Base-by-base conservation (phyloP, 495 filamentous ascomycete genomes). In the Aspergillus diversus region DNA sequence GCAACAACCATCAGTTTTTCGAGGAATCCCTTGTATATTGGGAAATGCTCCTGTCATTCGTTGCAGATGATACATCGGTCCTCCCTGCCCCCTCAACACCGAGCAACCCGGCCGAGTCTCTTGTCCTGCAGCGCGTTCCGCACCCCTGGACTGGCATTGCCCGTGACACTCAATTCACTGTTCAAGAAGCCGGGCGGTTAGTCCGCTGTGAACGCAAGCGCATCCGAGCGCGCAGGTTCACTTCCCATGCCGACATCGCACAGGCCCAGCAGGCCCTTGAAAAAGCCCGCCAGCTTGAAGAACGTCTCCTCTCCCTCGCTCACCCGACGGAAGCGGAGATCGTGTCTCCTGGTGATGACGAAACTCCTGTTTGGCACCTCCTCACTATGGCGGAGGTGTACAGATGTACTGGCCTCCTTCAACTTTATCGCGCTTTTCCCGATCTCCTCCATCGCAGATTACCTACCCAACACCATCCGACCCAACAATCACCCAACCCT, bases 141-240 rank as follows among this genome's bases (percentile, higher is more conserved):
- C 84, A 86, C 61, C 84, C 84, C 4, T 86, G 84, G 84, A 86
- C 84, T 0, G 84, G 84, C 4, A 82, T 86, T 12, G 82, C 83
- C 2, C 81, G 82, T 11, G 80, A 81, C 34, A 81, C 80, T 0
- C 82, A 85, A 51, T 80, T 80, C 56, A 75, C 82, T 9, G 80
- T 86, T 37, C 79, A 84, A 48, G 80, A 86, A 66, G 82, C 85
- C 1, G 84, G 84, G 7, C 71, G 81, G 13, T 72, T 86, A 7
- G 76, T 86, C 32, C 78, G 82, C 17, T 72, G 72, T 31, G 80
- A 86, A 61, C 73, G 84, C 12, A 80, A 77, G 67, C 73, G 74
- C 33, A 72, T 77, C 13, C 76, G 73, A 43, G 33, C 69, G 21
- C 59, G 73, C 58, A 57, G 58, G 13, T 78, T 77, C 63, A 76